Conservation (phyloP, 2,329 filamentous ascomycete species). For the Lasiodiplodia sp. region DNA sequence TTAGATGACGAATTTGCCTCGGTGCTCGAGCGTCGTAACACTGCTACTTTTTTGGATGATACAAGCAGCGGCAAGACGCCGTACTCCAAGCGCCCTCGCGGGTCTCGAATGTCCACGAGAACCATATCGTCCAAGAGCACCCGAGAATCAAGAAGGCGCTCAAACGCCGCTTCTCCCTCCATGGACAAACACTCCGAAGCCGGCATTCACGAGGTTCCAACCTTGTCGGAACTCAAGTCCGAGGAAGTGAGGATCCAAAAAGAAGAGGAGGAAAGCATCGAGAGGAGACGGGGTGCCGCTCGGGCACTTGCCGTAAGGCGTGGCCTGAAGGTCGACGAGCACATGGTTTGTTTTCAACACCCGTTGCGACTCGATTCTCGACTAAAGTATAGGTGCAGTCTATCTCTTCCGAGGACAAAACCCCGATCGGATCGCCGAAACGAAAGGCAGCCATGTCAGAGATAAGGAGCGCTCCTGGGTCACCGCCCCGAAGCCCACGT, state of each 20-base stretch:
- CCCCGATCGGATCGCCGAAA: slow-evolving; percentile 2
- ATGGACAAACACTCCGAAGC: slow-evolving; percentile 23
- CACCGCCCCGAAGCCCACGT: slow-evolving; percentile 5
- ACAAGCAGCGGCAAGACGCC: slow-evolving; percentile 69
- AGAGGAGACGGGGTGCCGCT: slow-evolving; percentile 62
- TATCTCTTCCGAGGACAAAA: slow-evolving; percentile 33
- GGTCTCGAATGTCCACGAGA: slow-evolving; percentile 55
- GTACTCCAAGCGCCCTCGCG: slow-evolving; percentile 51
- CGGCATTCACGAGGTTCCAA: slow-evolving; percentile 43
- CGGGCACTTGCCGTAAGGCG: slow-evolving; percentile 61
- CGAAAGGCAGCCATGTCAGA: slow-evolving; percentile 2
- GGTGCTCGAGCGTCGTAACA: slow-evolving; percentile 75
- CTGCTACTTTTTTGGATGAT: slow-evolving; percentile 67
- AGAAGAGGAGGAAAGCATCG: slow-evolving; percentile 64
- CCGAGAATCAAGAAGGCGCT: slow-evolving; percentile 36
- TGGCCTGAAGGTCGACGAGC: slow-evolving; percentile 52
- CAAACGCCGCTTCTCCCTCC: slow-evolving; percentile 8
- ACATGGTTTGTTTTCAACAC: slow-evolving; percentile 31
- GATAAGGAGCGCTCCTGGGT: slow-evolving; percentile 6
- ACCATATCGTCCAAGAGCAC: slow-evolving; percentile 56
- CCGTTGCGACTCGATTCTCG: slow-evolving; percentile 33
- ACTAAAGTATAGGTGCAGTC: slow-evolving; percentile 30
- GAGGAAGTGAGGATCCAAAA: slow-evolving; percentile 63
- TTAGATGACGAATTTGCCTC: slow-evolving; percentile 92
- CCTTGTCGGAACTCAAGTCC: slow-evolving; percentile 62